Base-by-base conservation (phyloP, 495 filamentous ascomycete genomes). In the Aspergillus taichungensis region DNA sequence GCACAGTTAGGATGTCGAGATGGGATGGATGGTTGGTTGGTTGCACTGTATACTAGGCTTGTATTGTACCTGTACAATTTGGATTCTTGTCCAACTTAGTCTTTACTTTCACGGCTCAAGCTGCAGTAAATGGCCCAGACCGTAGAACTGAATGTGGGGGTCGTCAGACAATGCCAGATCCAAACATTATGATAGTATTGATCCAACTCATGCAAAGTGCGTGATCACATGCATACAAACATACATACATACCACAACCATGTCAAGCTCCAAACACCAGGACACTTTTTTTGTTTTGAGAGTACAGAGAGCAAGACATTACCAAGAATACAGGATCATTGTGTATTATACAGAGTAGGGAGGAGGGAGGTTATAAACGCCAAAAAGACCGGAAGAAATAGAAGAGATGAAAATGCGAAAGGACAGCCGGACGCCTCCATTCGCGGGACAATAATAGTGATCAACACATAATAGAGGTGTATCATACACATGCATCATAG, bases 401-500 rank as follows among this genome's bases (percentile, higher is more conserved):
- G 35, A 51, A 43, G 47, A 37, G 52, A 44, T 50, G 46, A 47
- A 43, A 53, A 45, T 44, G 56, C 52, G 55, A 62, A 46, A 49
- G 37, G 39, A 46, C 45, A 58, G 52, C 62, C 62, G 52, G 54
- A 62, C 60, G 62, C 62, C 62, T 60, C 60, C 55, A 50, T 51
- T 54, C 57, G 51, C 61, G 60, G 49, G 55, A 61, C 54, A 57
- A 63, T 59, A 24, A 24, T 24, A 24, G 18, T 24, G 18, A 24
- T 24, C 18, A 24, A 24, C 18, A 24, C 18, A 24, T 24, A 24
- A 24, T 24, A 24, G 18, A 43, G 51, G 53, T 59, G 63, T 69
- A 67, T 69, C 59, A 64, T 69, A 66, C 62, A 63, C 56, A 57
- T 54, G 55, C 48, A 60, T 57, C 60, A 65, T 58, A 50, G 48